Base-by-base conservation (phyloP, 441 rosid genomes). In the Erodium trifolium region DNA sequence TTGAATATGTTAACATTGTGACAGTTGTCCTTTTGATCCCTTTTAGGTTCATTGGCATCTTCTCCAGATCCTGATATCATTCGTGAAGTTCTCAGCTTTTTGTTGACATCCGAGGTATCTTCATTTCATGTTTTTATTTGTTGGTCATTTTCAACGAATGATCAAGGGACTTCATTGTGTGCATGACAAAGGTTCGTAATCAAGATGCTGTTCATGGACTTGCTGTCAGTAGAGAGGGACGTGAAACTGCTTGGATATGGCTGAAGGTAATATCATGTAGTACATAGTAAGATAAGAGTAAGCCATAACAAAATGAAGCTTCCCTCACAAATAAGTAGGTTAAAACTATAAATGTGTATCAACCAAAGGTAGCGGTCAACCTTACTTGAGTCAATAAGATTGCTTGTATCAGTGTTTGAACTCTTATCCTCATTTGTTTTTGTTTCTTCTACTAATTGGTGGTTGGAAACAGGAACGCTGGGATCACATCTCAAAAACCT, bases 231-330 rank as follows among this genome's bases (percentile, higher is more conserved):
- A 77, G 75, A 72, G 92, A 93, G 86, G 97, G 97, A 67, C 87
- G 94, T 71, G 97, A 91, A 82, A 86, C 82, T 17, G 94, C 98
- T 51, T 89, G 98, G 98, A 78, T 71, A 67, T 93, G 98, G 98
- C 82, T 93, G 69, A 78, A 81, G 90, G 93, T 63, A 4, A 63
- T 68, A 12, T 34, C 67, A 11, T 17, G 59, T 57, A 12, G 3
- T 31, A 31, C 34, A 31, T 31, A 31, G 1, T 31, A 31, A 31
- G 4, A 0, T 31, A 31, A 31, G 4, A 0, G 34, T 31, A 31
- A 31, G 34, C 34, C 34, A 3, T 31, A 31, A 31, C 34, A 31
- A 31, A 31, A 31, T 31, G 34, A 31, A 31, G 34, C 34, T 31
- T 31, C 34, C 34, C 34, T 31, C 34, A 31, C 34, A 31, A 23